Evolutionary conservation across 2,329 filamentous ascomycete species (phyloP), one percentile per base, ranked within the genome.

Genomic region (Aspergillus sp.): DNA sequence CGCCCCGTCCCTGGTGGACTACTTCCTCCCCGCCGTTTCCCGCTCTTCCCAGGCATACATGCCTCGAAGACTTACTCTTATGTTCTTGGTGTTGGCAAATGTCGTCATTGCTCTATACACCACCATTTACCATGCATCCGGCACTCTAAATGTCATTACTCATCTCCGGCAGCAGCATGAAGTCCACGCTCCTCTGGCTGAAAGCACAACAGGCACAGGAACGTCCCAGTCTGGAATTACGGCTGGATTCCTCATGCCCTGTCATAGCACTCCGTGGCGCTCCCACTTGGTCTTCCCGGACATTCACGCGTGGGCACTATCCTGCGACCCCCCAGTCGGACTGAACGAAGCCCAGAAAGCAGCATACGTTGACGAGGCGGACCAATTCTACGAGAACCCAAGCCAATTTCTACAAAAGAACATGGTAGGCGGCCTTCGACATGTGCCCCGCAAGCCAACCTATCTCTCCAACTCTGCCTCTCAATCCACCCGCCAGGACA

Each of bases 181-280:
- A 62, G 66, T 65, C 36, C 67, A 80, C 30, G 75, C 81, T 52
- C 71, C 76, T 67, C 45, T 56, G 61, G 34, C 62, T 72, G 41
- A 51, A 64, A 37, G 52, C 54, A 40, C 31, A 38, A 36, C 19
- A 34, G 27, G 26, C 41, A 31, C 39, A 42, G 31, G 54, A 11
- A 49, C 61, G 34, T 47, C 56, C 26, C 52, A 42, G 8, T 57
- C 59, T 3, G 59, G 61, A 13, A 76, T 77, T 27, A 77, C 77
- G 3, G 72, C 84, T 30, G 85, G 86, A 13, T 96, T 97, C 69
- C 77, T 98, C 26, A 95, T 90, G 78, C 93, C 93, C 7, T 98
- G 93, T 69, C 93, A 98, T 73, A 88, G 86, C 52, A 97, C 91
- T 0, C 91, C 93, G 2, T 97, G 93, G 91, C 86, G 90, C 57